These are phyloP conservation scores for Solanum megistacrolobum DNA, from an alignment of 257 asterid species.

Conservation along the genomic window DNA sequence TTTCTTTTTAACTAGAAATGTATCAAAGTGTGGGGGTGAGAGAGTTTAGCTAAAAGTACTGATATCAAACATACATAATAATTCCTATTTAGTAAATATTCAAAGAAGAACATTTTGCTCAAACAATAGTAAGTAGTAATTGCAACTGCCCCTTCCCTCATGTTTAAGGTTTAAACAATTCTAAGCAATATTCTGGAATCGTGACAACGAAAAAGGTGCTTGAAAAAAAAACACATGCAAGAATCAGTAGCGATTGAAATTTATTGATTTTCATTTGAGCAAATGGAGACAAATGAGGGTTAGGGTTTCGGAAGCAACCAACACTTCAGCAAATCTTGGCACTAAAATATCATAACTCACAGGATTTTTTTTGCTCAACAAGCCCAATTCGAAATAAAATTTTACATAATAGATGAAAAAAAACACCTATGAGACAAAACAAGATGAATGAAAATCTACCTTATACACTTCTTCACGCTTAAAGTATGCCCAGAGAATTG, in stretches of 20 bases:
- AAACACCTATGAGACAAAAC: not conserved
- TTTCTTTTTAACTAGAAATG: not conserved
- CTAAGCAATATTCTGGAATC: not conserved
- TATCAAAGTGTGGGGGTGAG: not conserved
- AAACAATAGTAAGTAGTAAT: not conserved
- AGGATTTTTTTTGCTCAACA: not conserved
- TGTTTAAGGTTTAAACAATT: not conserved
- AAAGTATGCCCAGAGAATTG: not conserved
- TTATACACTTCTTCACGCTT: not conserved
- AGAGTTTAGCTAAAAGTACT: not conserved
- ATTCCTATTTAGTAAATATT: not conserved
- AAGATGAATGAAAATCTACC: not conserved
- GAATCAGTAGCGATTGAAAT: not conserved
- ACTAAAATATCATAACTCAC: not conserved
- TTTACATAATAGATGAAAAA: not conserved
- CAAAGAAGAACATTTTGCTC: not conserved
- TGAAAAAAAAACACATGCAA: not conserved
- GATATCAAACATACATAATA: not conserved
- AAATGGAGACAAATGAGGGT: not conserved
- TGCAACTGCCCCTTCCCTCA: not conserved
- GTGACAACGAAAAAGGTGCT: not conserved
- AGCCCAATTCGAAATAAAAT: not conserved
- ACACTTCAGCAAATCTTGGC: not conserved
- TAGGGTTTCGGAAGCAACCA: not conserved
- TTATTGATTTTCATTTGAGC: not conserved